Evolutionary conservation across 139 green algal genomes (phyloP).

Genomic region (Micractinium conductrix): DNA sequence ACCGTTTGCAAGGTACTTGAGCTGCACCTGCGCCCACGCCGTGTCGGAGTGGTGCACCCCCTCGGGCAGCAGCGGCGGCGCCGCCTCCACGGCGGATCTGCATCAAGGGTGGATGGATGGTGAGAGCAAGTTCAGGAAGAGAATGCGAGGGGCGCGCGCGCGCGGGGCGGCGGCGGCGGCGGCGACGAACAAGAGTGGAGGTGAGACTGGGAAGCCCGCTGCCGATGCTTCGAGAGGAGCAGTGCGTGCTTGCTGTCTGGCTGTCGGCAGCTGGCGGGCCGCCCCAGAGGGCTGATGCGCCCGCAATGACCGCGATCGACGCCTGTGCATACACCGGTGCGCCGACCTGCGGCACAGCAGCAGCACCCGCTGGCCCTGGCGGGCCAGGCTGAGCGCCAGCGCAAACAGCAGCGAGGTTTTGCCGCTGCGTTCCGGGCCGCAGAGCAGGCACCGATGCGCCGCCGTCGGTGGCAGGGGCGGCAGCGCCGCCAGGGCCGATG

Average conservation of each 20-base stretch:
- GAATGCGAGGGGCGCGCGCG: neutral
- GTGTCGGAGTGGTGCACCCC: slow-evolving; percentile 10
- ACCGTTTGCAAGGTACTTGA: slow-evolving; percentile 37
- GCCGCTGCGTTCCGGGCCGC: slow-evolving; percentile 36
- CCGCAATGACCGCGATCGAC: too few species aligned
- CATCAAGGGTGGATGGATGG: neutral
- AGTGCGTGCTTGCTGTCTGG: too few species aligned
- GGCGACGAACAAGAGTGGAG: neutral
- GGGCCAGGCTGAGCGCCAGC: slow-evolving; percentile 4
- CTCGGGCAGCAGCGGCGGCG: slow-evolving; percentile 31
- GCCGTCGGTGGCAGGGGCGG: neutral
- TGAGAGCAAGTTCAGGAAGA: neutral
- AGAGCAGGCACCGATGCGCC: slow-evolving; percentile 24
- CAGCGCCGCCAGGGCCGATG: neutral
- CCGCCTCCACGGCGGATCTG: slow-evolving; percentile 25
- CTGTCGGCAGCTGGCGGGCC: neutral
- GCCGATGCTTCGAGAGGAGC: neutral
- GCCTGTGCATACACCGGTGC: too few species aligned
- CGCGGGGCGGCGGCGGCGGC: neutral
- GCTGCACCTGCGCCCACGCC: slow-evolving; percentile 20
- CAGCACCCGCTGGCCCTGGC: slow-evolving; percentile 5
- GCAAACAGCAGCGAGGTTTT: slow-evolving; percentile 47
- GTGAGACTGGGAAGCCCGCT: too few species aligned
- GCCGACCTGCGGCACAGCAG: slow-evolving; percentile 34
- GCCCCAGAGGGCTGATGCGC: too few species aligned